These are phyloP conservation scores for Pisolithus orientalis DNA, from an alignment of 768 basidiomycete genomes.

Conservation along the genomic window DNA sequence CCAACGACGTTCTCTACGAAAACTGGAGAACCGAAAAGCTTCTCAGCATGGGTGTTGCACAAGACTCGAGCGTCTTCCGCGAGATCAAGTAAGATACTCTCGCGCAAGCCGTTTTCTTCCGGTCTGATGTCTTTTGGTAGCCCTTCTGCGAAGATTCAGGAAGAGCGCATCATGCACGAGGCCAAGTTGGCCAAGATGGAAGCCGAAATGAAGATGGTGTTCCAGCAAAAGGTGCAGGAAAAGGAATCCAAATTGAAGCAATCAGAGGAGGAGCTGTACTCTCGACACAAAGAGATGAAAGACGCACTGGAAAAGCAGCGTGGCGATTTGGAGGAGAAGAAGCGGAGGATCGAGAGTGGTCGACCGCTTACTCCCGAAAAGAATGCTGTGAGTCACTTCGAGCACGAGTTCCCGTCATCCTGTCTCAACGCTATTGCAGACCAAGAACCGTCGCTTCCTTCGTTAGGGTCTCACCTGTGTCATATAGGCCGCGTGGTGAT, in stretches of 20 bases:
- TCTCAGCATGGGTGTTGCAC: slow-evolving; percentile 94
- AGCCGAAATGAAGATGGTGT: slow-evolving; percentile 99
- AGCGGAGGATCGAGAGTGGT: slow-evolving; percentile 90
- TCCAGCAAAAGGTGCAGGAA: slow-evolving; percentile 99
- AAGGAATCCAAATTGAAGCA: slow-evolving; percentile 99
- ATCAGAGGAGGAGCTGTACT: slow-evolving; percentile 97
- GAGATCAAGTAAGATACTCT: slow-evolving; percentile 84
- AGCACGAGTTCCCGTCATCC: slow-evolving; percentile 4
- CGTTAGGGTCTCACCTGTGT: slow-evolving; percentile 18
- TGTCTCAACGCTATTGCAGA: slow-evolving; percentile 14
- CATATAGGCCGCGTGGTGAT: slow-evolving; percentile 14
- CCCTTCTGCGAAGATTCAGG: slow-evolving; percentile 92
- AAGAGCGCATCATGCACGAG: slow-evolving; percentile 94
- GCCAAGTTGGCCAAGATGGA: slow-evolving; percentile 99
- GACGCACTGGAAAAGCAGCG: slow-evolving; percentile 97
- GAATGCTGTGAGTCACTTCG: slow-evolving; percentile 53
- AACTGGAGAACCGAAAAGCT: slow-evolving; percentile 98
- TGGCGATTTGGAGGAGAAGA: slow-evolving; percentile 94
- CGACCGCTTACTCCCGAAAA: slow-evolving; percentile 95
- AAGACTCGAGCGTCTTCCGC: slow-evolving; percentile 97
- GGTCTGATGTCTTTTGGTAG: slow-evolving; percentile 36
- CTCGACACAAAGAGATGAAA: slow-evolving; percentile 99
- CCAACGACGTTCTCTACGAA: slow-evolving; percentile 94
- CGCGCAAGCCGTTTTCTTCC: not conserved
- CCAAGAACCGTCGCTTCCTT: slow-evolving; percentile 33